Evolutionary conservation across 345 rosid genomes (phyloP).

Genomic region (Hibiscus tridactylites): DNA sequence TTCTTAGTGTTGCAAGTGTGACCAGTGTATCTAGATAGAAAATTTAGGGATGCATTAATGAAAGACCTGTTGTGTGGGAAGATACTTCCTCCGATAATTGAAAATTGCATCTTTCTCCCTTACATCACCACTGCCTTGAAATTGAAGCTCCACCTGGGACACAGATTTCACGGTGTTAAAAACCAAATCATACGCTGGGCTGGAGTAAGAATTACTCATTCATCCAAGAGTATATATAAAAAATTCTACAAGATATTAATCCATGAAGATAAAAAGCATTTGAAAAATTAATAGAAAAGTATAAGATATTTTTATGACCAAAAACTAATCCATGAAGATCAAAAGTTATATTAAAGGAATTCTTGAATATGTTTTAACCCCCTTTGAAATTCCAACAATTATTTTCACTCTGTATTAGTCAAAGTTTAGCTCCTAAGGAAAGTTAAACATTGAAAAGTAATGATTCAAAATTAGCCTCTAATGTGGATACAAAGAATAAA

Average conservation of each 20-base stretch:
- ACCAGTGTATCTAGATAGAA: background rate
- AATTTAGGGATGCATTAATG: constrained; percentile 6
- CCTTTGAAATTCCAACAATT: no score
- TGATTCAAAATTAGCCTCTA: no score
- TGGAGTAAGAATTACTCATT: background rate
- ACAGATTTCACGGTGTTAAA: constrained; percentile 16
- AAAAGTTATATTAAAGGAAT: no score
- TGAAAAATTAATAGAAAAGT: background rate
- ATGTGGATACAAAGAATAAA: background rate
- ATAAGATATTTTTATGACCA: no score
- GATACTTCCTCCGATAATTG: constrained; percentile 87
- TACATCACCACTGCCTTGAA: constrained; percentile 48
- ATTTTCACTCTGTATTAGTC: no score
- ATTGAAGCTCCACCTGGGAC: constrained; percentile 80
- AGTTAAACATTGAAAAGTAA: no score
- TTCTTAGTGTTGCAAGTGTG: background rate
- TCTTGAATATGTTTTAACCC: no score
- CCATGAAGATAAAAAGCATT: background rate
- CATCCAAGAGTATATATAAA: background rate
- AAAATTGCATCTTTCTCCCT: constrained; percentile 72
- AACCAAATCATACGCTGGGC: constrained; percentile 7
- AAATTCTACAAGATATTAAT: background rate
- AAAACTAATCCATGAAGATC: no score
- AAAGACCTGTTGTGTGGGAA: constrained; percentile 88
- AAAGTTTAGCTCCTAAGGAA: no score